Evolutionary conservation across 108 stramenopile species (phyloP).

Genomic region (Licmophora abbreviata): DNA sequence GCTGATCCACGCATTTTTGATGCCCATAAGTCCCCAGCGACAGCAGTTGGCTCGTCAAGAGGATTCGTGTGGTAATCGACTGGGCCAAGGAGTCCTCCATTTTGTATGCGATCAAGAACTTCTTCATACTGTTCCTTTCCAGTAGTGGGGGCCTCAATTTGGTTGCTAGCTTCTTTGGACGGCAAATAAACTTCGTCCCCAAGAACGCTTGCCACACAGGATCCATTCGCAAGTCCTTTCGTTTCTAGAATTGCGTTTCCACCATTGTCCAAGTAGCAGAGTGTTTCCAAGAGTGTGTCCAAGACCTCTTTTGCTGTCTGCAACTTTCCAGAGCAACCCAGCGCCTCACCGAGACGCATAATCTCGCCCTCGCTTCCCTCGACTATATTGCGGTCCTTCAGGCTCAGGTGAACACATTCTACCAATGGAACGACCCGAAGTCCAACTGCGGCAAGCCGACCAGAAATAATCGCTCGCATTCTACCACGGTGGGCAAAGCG

Average conservation of each 20-base stretch:
- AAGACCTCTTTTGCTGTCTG: slow-evolving; percentile 23
- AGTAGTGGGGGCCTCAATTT: neutral
- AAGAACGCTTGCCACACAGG: slow-evolving; percentile 22
- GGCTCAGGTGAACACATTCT: slow-evolving; percentile 26
- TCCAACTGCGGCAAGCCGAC: slow-evolving; percentile 61
- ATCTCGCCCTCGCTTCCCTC: slow-evolving; percentile 37
- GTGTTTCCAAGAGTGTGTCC: slow-evolving; percentile 22
- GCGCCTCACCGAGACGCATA: slow-evolving; percentile 43
- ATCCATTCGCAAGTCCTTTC: slow-evolving; percentile 15
- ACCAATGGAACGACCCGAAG: slow-evolving; percentile 62
- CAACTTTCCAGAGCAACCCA: slow-evolving; percentile 29
- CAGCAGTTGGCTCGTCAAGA: slow-evolving; percentile 8
- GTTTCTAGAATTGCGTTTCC: slow-evolving; percentile 42
- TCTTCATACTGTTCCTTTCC: neutral
- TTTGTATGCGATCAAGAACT: neutral
- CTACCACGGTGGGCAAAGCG: slow-evolving; percentile 51
- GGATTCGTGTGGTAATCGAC: slow-evolving; percentile 3
- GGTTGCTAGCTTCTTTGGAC: too few species aligned
- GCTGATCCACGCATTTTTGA: slow-evolving; percentile 63
- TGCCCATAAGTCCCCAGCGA: slow-evolving; percentile 34
- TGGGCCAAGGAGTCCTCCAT: neutral
- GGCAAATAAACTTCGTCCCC: slow-evolving; percentile 30
- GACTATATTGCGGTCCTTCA: slow-evolving; percentile 29
- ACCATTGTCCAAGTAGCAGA: slow-evolving; percentile 26
- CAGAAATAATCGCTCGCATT: slow-evolving; percentile 58